Conservation (phyloP, 495 filamentous ascomycete genomes). For the Patellaria atrata region DNA sequence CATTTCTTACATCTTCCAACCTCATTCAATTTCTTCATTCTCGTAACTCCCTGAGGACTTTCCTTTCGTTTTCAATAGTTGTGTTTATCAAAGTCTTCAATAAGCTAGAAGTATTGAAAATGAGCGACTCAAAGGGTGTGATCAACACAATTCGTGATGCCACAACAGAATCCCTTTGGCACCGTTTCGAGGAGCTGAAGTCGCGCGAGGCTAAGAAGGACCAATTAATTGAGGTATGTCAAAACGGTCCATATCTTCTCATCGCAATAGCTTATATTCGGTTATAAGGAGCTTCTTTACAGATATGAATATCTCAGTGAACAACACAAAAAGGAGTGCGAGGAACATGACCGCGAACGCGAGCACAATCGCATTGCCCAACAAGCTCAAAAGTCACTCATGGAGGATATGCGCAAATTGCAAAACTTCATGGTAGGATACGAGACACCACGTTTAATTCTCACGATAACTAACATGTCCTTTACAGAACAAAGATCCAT, state of each 20-base stretch:
- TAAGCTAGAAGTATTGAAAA: too few relatives aligned
- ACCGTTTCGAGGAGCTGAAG: conserved; percentile 8
- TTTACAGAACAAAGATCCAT: conserved; percentile 60
- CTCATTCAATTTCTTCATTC: too few relatives aligned
- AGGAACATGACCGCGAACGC: conserved; percentile 9
- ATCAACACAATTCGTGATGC: too few relatives aligned
- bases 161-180: conserved; percentile 6
- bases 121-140: too few relatives aligned
- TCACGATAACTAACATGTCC: conserved; percentile 4
- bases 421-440: conserved; percentile 5
- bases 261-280: not conserved
- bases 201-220: conserved; percentile 10
- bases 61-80: too few relatives aligned
- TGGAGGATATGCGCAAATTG: conserved; percentile 1
- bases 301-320: conserved; percentile 15
- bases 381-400: conserved; percentile 1
- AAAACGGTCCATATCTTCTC: not conserved
- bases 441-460: not conserved
- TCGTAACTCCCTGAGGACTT: too few relatives aligned
- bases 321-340: conserved; percentile 8
- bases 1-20: too few relatives aligned
- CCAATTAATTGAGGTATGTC: conserved; percentile 9
- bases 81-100: too few relatives aligned
- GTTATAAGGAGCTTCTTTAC: conserved; percentile 13
- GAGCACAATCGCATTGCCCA: conserved; percentile 5